phyloP scores from a whole-genome alignment of 2,329 filamentous ascomycete genomes.

The Annulohypoxylon truncatum region DNA sequence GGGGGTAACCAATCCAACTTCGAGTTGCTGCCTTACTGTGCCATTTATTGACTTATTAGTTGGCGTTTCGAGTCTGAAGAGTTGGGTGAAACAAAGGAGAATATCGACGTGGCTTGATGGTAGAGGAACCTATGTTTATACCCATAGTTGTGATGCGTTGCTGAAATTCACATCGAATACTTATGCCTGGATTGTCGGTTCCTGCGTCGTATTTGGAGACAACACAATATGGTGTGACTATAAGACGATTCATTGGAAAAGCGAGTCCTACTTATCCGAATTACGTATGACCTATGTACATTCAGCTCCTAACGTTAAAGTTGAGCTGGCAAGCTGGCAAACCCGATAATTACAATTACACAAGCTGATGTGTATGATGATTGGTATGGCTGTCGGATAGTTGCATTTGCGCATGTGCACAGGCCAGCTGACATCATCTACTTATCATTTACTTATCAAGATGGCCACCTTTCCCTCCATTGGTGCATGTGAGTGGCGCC shows the following conservation, averaged over 20 bases:
- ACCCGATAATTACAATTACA: background rate
- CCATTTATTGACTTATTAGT: slow-evolving; percentile 18
- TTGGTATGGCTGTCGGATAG: slow-evolving; percentile 10
- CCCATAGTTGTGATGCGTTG: slow-evolving; percentile 22
- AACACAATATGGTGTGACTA: slow-evolving; percentile 8
- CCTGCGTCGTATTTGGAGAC: slow-evolving; percentile 9
- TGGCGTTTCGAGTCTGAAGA: slow-evolving; percentile 23
- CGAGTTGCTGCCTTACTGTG: slow-evolving; percentile 23
- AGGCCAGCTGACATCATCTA: slow-evolving; percentile 39
- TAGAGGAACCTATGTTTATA: slow-evolving; percentile 30
- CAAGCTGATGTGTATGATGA: background rate
- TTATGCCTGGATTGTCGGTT: background rate
- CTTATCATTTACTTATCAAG: slow-evolving; percentile 3
- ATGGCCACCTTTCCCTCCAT: slow-evolving; percentile 34
- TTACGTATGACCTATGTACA: background rate
- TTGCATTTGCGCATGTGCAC: slow-evolving; percentile 31
- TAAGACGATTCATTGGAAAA: background rate
- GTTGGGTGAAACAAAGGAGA: slow-evolving; percentile 12
- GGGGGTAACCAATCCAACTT: slow-evolving; percentile 19
- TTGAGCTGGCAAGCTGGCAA: background rate
- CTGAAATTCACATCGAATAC: background rate
- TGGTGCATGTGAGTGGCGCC: slow-evolving; percentile 42
- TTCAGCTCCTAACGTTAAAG: background rate
- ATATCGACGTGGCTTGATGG: slow-evolving; percentile 29
- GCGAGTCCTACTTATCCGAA: background rate